phyloP scores from a whole-genome alignment of 2,329 filamentous ascomycete genomes.

The Venturiaceae sp. region DNA sequence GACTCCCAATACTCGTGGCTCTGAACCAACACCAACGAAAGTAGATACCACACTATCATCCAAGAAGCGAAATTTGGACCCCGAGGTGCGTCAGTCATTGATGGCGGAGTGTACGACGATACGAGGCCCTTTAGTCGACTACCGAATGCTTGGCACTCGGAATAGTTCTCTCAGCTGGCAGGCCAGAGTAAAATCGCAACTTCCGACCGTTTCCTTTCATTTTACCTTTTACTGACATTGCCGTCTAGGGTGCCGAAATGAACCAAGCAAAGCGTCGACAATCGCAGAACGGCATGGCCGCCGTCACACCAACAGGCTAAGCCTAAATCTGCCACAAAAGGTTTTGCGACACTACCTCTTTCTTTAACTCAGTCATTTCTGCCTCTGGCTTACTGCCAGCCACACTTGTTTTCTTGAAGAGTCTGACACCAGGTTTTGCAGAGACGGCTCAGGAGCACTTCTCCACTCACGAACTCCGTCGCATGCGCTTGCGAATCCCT shows the following conservation, averaged over 20 bases:
- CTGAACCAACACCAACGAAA: not conserved
- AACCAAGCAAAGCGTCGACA: conserved; percentile 1
- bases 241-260: not conserved
- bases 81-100: conserved; percentile 5
- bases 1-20: not conserved
- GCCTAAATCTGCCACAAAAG: not conserved
- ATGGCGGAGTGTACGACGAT: conserved; percentile 4
- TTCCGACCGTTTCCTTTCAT: not conserved
- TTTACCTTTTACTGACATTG: not conserved
- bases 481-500: not conserved
- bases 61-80: conserved; percentile 3
- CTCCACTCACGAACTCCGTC: not conserved
- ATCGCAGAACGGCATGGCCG: not conserved
- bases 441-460: not conserved
- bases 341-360: not conserved
- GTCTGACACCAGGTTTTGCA: not conserved
- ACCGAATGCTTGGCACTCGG: not conserved
- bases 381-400: not conserved
- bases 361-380: not conserved
- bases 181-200: not conserved
- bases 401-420: not conserved
- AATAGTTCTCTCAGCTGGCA: conserved; percentile 2
- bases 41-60: not conserved
- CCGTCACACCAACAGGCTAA: not conserved
- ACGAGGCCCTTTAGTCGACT: conserved; percentile 2